Base-by-base conservation (phyloP, 768 basidiomycete species). In the Kwoniella shandongensis region DNA sequence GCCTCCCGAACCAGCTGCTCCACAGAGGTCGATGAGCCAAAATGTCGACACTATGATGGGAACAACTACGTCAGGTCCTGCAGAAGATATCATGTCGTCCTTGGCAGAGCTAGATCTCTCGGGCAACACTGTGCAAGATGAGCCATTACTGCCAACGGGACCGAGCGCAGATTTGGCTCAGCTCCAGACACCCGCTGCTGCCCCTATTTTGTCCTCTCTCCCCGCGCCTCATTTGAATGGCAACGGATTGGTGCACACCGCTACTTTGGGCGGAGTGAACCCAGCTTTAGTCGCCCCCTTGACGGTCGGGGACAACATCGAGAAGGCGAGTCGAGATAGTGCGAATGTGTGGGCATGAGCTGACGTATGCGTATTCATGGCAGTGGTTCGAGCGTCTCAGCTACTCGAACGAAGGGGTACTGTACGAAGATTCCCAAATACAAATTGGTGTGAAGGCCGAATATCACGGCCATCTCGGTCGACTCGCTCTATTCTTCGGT, bases 371-470 rank as follows among this genome's bases (percentile, higher is more conserved):
- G n/a, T n/a, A n/a, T n/a, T 57, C 13, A 53, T 41, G n/a, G 8
- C 10, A 76, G 63, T 93, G 90, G 91, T 88, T 87, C 72, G 86
- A 88, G 62, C 88, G 89, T 65, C 81, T 98, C 27, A 85, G 83
- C 1, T 91, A 85, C 76, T 81, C 78, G 26, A 74, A 82, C 15
- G 96, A 98, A 60, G 96, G 96, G 42, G 85, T 98, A 30, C 81
- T 99, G 12, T 98, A 89, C 77, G 96, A 99, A 77, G 94, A 98
- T 66, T 84, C 89, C 8, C 90, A 94, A 77, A 84, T 99, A 41
- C 94, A 98, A 74, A 84, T 99, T 50, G 96, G 96, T 30, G 77
- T 98, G 79, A 99, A 98, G 79, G 91, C 92, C 27, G 88, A 92
- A 69, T 99, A 89, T 76, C 94, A 98, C 75, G 88, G 89, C 15